Conservation (phyloP, 139 green algal species). For the Volvox africanus region DNA sequence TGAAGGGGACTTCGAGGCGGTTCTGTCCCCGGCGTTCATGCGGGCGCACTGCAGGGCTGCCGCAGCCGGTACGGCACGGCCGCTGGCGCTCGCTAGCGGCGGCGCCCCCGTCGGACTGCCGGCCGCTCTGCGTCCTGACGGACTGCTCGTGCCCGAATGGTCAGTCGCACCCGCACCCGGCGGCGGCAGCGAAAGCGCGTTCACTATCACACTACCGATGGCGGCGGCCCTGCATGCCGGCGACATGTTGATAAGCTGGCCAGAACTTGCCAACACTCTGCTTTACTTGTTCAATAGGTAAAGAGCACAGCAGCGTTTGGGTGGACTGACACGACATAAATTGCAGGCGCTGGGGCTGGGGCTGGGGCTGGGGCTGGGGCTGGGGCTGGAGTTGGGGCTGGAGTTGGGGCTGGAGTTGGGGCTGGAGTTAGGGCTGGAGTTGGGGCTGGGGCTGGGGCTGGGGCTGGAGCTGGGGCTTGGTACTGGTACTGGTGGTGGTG, state of each 20-base stretch:
- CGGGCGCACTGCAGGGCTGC: neutral
- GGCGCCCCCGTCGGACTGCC: neutral
- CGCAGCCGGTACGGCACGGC: neutral
- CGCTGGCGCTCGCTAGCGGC: neutral
- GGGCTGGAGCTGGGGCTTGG: too few relatives aligned
- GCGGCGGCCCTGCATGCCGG: neutral
- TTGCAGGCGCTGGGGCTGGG: neutral
- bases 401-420: too few relatives aligned
- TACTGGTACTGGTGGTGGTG: too few relatives aligned
- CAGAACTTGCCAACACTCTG: conserved; percentile 19
- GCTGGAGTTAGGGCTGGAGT: too few relatives aligned
- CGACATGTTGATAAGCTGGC: conserved; percentile 46
- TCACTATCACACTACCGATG: too few relatives aligned
- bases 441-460: too few relatives aligned
- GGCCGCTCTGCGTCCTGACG: neutral
- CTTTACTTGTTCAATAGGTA: conserved; percentile 32
- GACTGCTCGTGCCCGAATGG: conserved; percentile 38
- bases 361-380: too few relatives aligned
- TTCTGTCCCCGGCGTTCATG: conserved; percentile 7
- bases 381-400: too few relatives aligned
- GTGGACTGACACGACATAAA: neutral
- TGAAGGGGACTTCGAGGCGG: conserved; percentile 21
- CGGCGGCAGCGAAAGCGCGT: neutral
- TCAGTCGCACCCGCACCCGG: neutral
- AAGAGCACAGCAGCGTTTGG: neutral